Conservation (phyloP, 306 rosid genomes). For the Mimosa pudica region DNA sequence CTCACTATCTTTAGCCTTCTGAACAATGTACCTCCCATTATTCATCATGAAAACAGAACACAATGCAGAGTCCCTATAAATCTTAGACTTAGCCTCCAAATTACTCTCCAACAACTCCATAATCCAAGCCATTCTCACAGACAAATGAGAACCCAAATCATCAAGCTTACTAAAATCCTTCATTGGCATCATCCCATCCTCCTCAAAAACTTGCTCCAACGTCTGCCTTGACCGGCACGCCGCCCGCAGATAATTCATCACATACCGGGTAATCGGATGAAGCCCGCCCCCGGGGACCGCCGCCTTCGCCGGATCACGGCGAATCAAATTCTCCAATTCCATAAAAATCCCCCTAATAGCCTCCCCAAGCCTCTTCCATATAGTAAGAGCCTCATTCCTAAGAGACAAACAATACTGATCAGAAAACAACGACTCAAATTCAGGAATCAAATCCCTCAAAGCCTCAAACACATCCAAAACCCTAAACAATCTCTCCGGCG, state of each 20-base stretch:
- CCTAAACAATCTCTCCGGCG: constrained; percentile 68
- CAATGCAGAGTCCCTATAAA: constrained; percentile 56
- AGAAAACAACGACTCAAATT: constrained; percentile 55
- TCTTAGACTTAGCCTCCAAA: constrained; percentile 65
- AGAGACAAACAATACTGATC: constrained; percentile 63
- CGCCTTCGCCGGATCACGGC: constrained; percentile 61
- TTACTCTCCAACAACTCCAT: constrained; percentile 75
- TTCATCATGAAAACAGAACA: constrained; percentile 67
- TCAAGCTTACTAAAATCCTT: constrained; percentile 48
- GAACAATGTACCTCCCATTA: constrained; percentile 67
- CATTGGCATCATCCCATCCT: constrained; percentile 41
- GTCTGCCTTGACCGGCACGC: constrained; percentile 67
- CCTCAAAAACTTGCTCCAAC: constrained; percentile 71
- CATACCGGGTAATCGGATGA: constrained; percentile 75
- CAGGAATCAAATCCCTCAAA: constrained; percentile 59
- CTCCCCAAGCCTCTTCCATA: constrained; percentile 70
- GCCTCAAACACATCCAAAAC: constrained; percentile 64
- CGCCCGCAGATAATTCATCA: constrained; percentile 74
- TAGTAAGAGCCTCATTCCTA: constrained; percentile 61
- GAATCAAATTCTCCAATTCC: constrained; percentile 74
- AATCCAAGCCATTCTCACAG: constrained; percentile 69
- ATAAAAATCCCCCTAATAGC: constrained; percentile 69
- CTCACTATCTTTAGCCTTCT: constrained; percentile 65
- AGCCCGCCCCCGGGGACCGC: constrained; percentile 74
- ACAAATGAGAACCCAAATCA: constrained; percentile 40